These are phyloP conservation scores for Phytophthora sansomeana DNA, from an alignment of 352 stramenopile genomes.

Conservation along the genomic window DNA sequence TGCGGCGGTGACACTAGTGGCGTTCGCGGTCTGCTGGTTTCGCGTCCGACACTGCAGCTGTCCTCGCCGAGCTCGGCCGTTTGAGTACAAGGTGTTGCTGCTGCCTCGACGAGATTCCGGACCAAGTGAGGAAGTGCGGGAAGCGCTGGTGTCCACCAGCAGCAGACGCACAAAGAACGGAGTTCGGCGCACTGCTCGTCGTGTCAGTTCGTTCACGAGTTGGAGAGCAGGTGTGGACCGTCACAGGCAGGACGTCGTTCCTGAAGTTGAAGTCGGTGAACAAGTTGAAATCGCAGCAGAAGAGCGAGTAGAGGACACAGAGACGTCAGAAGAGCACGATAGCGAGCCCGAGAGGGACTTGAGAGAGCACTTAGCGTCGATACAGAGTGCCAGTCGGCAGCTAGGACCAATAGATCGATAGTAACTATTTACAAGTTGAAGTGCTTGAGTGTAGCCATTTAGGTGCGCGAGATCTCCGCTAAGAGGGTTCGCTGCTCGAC, in stretches of 20 bases:
- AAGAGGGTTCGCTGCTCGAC: slow-evolving; percentile 34
- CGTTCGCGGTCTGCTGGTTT: slow-evolving; percentile 28
- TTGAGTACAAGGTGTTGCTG: slow-evolving; percentile 60
- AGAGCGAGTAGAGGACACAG: not conserved
- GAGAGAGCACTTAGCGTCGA: slow-evolving; percentile 50
- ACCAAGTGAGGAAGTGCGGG: slow-evolving; percentile 13
- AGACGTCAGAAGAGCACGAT: slow-evolving; percentile 20
- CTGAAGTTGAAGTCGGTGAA: not conserved
- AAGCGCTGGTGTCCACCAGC: not conserved
- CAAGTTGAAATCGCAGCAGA: not conserved
- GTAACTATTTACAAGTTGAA: not conserved
- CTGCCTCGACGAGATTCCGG: slow-evolving; percentile 26
- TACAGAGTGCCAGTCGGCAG: slow-evolving; percentile 47
- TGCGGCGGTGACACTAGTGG: slow-evolving; percentile 11
- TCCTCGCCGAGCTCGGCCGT: slow-evolving; percentile 30
- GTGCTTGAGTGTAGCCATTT: not conserved
- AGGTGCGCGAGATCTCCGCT: not conserved
- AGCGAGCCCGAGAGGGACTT: slow-evolving; percentile 45
- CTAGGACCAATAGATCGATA: not conserved
- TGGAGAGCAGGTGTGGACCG: slow-evolving; percentile 12
- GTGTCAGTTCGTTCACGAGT: slow-evolving; percentile 19
- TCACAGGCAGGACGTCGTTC: slow-evolving; percentile 6
- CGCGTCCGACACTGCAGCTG: not conserved
- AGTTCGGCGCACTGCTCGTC: slow-evolving; percentile 19
- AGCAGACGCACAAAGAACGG: slow-evolving; percentile 7